phyloP scores from a whole-genome alignment of 805 yeast genomes.

The Myxozyma geophila region DNA sequence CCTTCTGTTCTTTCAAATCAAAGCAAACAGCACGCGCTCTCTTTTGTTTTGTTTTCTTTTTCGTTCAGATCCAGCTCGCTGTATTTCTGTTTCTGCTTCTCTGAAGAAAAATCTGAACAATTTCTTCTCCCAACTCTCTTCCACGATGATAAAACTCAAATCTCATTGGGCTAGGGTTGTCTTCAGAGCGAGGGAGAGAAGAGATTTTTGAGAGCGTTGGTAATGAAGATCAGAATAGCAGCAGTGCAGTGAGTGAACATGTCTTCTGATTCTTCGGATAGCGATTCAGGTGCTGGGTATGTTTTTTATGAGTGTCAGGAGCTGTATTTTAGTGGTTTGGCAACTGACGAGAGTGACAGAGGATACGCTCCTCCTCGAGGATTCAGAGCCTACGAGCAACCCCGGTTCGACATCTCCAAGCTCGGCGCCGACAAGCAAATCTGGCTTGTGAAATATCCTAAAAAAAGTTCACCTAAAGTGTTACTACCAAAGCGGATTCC shows the following conservation, averaged over 20 bases:
- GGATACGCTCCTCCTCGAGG: constrained; percentile 25
- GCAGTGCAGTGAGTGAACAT: no score
- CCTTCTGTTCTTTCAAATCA: neutral
- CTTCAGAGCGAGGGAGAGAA: no score
- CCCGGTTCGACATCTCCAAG: constrained; percentile 13
- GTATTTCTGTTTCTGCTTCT: no score
- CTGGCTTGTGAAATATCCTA: constrained; percentile 30
- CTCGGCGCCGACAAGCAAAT: constrained; percentile 17
- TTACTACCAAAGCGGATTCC: constrained; percentile 16
- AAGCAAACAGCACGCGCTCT: no score
- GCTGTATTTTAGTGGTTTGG: neutral
- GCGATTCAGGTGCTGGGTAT: constrained; percentile 10
- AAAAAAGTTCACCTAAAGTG: neutral
- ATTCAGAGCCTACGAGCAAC: constrained; percentile 16
- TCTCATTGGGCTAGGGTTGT: constrained; percentile 8
- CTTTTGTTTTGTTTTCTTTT: no score
- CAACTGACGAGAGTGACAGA: neutral
- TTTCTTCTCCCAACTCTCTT: no score
- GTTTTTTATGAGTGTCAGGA: neutral
- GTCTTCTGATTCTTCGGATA: constrained; percentile 1
- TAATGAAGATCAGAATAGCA: no score
- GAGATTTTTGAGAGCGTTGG: no score
- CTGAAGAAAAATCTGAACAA: no score
- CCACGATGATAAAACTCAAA: neutral
- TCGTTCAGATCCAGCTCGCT: no score